Evolutionary conservation across 768 basidiomycete species (phyloP).

Genomic region (Boletus vermiculosoides): DNA sequence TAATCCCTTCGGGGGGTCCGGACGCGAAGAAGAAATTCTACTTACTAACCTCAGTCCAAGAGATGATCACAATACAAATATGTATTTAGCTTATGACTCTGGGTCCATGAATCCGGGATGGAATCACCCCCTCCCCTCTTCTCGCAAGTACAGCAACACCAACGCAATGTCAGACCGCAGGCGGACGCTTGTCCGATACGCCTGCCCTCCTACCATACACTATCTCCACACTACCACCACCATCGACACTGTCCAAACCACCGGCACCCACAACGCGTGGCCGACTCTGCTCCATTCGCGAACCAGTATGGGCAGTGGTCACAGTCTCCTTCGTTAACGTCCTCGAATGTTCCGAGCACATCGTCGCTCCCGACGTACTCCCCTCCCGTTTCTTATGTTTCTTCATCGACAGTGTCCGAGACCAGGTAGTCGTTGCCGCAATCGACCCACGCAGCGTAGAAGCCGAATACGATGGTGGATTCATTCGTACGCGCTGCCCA

Average conservation of each 20-base stretch:
- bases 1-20: no score
- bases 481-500: constrained; percentile 19
- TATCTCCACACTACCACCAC: neutral
- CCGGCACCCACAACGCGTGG: neutral
- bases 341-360: constrained; percentile 11
- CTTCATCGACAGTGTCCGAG: constrained; percentile 1
- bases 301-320: neutral
- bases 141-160: neutral
- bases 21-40: no score
- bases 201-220: no score
- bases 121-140: neutral
- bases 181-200: neutral
- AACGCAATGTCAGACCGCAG: constrained; percentile 19
- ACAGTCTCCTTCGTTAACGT: constrained; percentile 1
- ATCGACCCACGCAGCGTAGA: neutral
- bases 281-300: neutral
- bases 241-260: neutral
- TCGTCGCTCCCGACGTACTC: constrained; percentile 9
- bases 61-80: neutral
- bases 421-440: neutral
- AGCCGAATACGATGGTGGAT: constrained; percentile 29
- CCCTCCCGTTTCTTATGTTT: neutral
- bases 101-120: no score
- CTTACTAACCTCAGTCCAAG: neutral
- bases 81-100: neutral